A percentile compares a stretch with the other conserved stretches of the same genome.
Evolutionary conservation across 163 green algal genomes (phyloP).

Genomic region (Chlamydomonas reinhardtii): DNA sequence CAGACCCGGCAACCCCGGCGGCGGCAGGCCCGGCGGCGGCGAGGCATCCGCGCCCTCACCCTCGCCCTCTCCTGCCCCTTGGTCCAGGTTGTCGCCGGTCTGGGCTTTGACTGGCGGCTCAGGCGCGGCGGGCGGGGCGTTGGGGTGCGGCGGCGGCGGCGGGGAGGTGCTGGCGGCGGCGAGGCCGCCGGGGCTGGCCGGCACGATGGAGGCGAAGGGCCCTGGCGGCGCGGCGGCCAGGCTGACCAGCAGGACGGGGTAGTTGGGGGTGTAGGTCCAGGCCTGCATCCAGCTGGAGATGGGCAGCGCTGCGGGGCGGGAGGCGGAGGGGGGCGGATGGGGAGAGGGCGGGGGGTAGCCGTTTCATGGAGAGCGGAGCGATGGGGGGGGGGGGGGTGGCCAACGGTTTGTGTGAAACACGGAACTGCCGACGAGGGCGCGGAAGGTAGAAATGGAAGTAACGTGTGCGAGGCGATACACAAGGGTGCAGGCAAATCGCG

Average conservation of each 20-base stretch:
- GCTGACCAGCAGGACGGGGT: conserved; percentile 25
- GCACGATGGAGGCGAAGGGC: not conserved
- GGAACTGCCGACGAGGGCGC: no score
- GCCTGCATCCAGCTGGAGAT: conserved; percentile 27
- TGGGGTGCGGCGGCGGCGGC: not conserved
- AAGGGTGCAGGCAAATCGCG: no score
- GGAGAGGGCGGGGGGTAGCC: no score
- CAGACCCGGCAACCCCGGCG: not conserved
- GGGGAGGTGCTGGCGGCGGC: not conserved
- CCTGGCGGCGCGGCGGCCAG: not conserved
- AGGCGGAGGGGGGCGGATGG: no score
- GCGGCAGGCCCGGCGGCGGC: no score
- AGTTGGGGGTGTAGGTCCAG: conserved; percentile 48
- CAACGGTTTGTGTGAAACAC: no score
- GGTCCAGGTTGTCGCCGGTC: no score
- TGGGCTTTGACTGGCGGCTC: no score
- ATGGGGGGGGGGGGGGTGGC: no score
- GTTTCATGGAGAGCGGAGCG: no score
- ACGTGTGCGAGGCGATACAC: no score
- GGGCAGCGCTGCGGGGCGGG: conserved; percentile 1
- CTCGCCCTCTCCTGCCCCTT: not conserved
- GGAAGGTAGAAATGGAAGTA: no score
- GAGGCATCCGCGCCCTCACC: not conserved
- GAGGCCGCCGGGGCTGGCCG: conserved; percentile 1
- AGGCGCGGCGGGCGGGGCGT: not conserved